Evolutionary conservation across 345 rosid genomes (phyloP).

Genomic region (Gynandropsis gynandra): DNA sequence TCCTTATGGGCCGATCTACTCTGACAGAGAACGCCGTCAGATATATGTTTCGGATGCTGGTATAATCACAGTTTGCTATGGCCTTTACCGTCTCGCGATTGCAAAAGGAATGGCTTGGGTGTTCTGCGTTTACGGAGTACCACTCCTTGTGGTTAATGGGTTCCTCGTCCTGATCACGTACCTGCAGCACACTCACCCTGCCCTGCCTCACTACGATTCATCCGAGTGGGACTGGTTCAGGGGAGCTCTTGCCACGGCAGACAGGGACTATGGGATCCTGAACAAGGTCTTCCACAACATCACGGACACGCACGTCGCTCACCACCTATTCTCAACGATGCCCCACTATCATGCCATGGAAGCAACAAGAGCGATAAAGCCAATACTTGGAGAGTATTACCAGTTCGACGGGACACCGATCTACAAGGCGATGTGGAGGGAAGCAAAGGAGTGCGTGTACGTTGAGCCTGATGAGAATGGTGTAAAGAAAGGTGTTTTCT

Average conservation of each 20-base stretch:
- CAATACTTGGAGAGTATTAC: slow-evolving; percentile 71
- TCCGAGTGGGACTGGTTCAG: slow-evolving; percentile 89
- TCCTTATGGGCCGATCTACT: slow-evolving; percentile 73
- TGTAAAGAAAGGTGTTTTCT: slow-evolving; percentile 61
- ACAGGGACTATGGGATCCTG: slow-evolving; percentile 76
- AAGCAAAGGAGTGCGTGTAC: slow-evolving; percentile 79
- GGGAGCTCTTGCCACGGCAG: slow-evolving; percentile 79
- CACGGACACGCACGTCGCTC: slow-evolving; percentile 82
- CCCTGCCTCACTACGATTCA: slow-evolving; percentile 75
- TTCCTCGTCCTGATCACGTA: slow-evolving; percentile 68
- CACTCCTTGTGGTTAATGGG: slow-evolving; percentile 57
- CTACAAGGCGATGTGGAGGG: slow-evolving; percentile 72
- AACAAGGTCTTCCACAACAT: slow-evolving; percentile 80
- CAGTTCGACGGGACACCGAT: slow-evolving; percentile 67
- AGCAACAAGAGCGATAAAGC: slow-evolving; percentile 85
- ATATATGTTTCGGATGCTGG: slow-evolving; percentile 67
- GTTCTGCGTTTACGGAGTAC: slow-evolving; percentile 56
- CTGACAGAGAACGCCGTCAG: slow-evolving; percentile 64
- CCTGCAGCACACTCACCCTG: slow-evolving; percentile 84
- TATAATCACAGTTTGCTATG: slow-evolving; percentile 42
- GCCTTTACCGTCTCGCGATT: slow-evolving; percentile 43
- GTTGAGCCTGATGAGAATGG: slow-evolving; percentile 64
- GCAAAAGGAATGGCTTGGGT: slow-evolving; percentile 60
- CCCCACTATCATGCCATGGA: slow-evolving; percentile 89
- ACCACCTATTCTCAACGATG: slow-evolving; percentile 81